These are phyloP conservation scores for Shiraia sp. DNA, from an alignment of 2,329 filamentous ascomycete genomes.

Conservation along the genomic window DNA sequence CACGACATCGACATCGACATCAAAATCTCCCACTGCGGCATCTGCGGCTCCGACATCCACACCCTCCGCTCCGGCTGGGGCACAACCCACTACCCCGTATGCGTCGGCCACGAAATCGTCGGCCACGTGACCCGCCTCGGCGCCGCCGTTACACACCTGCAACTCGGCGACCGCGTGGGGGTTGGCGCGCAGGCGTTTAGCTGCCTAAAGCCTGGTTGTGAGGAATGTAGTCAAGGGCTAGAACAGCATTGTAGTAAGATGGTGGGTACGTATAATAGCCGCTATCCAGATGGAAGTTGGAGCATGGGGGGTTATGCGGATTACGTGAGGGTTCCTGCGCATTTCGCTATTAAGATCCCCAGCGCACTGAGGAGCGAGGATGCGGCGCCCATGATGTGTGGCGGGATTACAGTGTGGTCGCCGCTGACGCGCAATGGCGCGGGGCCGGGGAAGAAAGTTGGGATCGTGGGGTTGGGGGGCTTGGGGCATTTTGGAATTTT, in stretches of 20 bases:
- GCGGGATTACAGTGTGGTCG: slow-evolving; percentile 73
- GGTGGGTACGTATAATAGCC: slow-evolving; percentile 63
- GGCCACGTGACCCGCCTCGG: slow-evolving; percentile 45
- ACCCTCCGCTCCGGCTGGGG: slow-evolving; percentile 49
- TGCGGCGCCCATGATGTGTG: slow-evolving; percentile 75
- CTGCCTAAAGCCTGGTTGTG: slow-evolving; percentile 54
- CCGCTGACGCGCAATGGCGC: slow-evolving; percentile 69
- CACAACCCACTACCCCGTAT: slow-evolving; percentile 49
- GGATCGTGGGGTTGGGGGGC: slow-evolving; percentile 73
- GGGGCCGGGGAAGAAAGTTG: slow-evolving; percentile 72
- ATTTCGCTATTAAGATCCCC: slow-evolving; percentile 65
- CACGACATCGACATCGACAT: slow-evolving; percentile 39
- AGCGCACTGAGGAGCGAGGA: slow-evolving; percentile 52
- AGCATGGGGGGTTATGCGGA: slow-evolving; percentile 68
- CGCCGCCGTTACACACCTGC: slow-evolving; percentile 49
- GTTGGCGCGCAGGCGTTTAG: slow-evolving; percentile 56
- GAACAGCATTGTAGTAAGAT: slow-evolving; percentile 52
- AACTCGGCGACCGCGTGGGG: slow-evolving; percentile 63
- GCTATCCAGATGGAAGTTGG: slow-evolving; percentile 61
- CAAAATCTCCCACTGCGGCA: slow-evolving; percentile 37
- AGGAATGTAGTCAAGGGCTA: slow-evolving; percentile 54
- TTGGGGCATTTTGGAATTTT: slow-evolving; percentile 74
- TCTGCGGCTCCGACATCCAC: slow-evolving; percentile 46
- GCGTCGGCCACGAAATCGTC: slow-evolving; percentile 50
- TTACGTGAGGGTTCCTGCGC: slow-evolving; percentile 58